phyloP scores from a whole-genome alignment of 176 grass and related monocot genomes.

The Lolium rigidum region DNA sequence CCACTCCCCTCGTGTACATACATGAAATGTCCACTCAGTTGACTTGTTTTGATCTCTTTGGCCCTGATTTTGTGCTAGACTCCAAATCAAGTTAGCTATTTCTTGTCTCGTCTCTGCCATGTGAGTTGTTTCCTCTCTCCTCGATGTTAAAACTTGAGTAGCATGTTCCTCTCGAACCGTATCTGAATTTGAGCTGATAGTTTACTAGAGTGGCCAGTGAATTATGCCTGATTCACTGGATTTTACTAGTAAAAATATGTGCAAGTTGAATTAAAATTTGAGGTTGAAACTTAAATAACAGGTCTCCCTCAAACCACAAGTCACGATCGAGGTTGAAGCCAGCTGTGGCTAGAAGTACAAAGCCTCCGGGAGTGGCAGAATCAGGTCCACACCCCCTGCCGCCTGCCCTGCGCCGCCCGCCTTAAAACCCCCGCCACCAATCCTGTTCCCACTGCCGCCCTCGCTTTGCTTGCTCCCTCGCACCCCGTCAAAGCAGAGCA shows the following conservation, averaged over 20 bases:
- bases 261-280: background rate
- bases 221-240: background rate
- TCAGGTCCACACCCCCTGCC: slow-evolving; percentile 24
- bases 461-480: background rate
- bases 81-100: too few species aligned
- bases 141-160: background rate
- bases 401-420: background rate
- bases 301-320: background rate
- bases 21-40: too few species aligned
- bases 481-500: background rate
- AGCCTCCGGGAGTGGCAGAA: slow-evolving; percentile 6
- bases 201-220: background rate
- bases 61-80: too few species aligned
- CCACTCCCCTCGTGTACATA: too few species aligned
- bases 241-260: background rate
- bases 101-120: too few species aligned
- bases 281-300: background rate
- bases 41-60: too few species aligned
- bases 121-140: too few species aligned
- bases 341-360: background rate
- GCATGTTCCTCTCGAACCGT: background rate
- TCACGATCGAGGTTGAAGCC: background rate
- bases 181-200: background rate
- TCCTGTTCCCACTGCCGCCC: background rate
- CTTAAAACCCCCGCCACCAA: slow-evolving; percentile 45